These are phyloP conservation scores for Solanum pinnatisectum DNA, from an alignment of 257 asterid species.

Conservation along the genomic window DNA sequence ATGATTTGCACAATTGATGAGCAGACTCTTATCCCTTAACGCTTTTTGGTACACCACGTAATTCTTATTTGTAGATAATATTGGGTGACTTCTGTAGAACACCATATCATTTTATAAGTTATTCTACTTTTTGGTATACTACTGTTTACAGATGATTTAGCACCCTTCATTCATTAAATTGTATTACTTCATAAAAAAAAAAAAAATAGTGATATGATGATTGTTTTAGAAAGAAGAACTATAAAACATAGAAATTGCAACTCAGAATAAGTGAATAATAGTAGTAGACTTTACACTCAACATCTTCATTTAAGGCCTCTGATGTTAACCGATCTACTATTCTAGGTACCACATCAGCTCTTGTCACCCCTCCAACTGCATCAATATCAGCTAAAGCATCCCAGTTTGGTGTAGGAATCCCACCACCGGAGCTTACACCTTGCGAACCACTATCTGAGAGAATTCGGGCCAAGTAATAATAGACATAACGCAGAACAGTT, in stretches of 20 bases:
- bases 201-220: background rate
- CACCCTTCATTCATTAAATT: background rate
- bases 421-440: conserved; percentile 95
- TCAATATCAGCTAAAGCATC: conserved; percentile 99
- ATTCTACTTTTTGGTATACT: background rate
- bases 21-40: background rate
- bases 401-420: conserved; percentile 99
- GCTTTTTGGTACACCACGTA: background rate
- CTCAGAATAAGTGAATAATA: background rate
- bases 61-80: background rate
- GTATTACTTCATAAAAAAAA: background rate
- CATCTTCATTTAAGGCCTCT: conserved; percentile 90
- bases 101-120: background rate
- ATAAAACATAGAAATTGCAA: background rate
- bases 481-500: conserved; percentile 94
- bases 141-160: background rate
- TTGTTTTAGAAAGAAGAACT: background rate
- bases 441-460: conserved; percentile 92
- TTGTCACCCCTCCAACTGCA: conserved; percentile 95
- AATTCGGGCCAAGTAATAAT: conserved; percentile 94
- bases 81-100: background rate
- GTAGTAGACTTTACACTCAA: conserved; percentile 53
- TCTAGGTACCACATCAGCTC: conserved; percentile 98
- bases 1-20: background rate
- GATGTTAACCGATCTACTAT: conserved; percentile 72